These are phyloP conservation scores for Cytospora chrysosperma DNA, from an alignment of 2,329 filamentous ascomycete genomes.

Conservation along the genomic window DNA sequence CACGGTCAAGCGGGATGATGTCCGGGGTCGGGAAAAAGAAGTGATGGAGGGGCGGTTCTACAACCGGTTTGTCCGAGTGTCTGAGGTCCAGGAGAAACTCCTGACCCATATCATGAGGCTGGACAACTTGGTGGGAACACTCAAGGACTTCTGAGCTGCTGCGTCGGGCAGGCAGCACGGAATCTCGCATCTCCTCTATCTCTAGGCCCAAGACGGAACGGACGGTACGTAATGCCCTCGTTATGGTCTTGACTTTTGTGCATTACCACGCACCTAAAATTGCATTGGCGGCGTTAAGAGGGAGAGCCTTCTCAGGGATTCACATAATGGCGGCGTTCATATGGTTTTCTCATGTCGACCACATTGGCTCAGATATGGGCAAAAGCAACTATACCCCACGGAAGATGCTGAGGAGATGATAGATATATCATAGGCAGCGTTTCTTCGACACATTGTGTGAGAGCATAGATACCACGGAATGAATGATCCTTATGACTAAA, in stretches of 20 bases:
- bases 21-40: slow-evolving; percentile 79
- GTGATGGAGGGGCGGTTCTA: slow-evolving; percentile 75
- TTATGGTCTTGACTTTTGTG: slow-evolving; percentile 1
- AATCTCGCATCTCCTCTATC: neutral
- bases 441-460: slow-evolving; percentile 11
- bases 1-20: slow-evolving; percentile 82
- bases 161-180: slow-evolving; percentile 1
- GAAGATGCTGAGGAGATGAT: slow-evolving; percentile 24
- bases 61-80: slow-evolving; percentile 49
- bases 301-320: slow-evolving; percentile 8
- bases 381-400: slow-evolving; percentile 20
- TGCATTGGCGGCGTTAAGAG: slow-evolving; percentile 30
- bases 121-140: slow-evolving; percentile 79
- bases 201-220: neutral
- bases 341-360: slow-evolving; percentile 18
- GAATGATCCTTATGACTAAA: slow-evolving; percentile 2
- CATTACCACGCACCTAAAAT: slow-evolving; percentile 16
- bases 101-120: slow-evolving; percentile 76
- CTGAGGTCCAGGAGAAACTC: slow-evolving; percentile 67
- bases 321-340: slow-evolving; percentile 19
- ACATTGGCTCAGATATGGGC: slow-evolving; percentile 18
- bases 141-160: slow-evolving; percentile 68
- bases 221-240: neutral
- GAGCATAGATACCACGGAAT: slow-evolving; percentile 20
- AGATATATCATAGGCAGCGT: slow-evolving; percentile 24